A percentile compares a stretch with the other conserved stretches of the same genome.
Conservation (phyloP, 2,329 filamentous ascomycete genomes). For the Aspergillus fumigatus region DNA sequence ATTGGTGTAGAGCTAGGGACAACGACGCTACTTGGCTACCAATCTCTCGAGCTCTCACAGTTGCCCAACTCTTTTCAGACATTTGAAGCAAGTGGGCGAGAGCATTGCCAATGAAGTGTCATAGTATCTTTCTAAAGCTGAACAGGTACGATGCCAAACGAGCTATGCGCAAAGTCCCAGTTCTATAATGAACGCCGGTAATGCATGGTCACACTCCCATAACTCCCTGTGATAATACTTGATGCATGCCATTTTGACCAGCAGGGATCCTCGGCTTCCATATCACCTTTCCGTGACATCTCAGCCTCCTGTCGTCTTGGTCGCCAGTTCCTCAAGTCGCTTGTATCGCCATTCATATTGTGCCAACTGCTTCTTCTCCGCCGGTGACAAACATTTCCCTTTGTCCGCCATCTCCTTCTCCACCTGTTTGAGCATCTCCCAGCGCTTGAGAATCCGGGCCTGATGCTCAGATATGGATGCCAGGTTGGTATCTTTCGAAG, state of each 20-base stretch:
- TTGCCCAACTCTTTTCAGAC: neutral
- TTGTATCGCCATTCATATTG: slow-evolving; percentile 35
- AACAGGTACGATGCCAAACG: neutral
- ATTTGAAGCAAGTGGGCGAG: neutral
- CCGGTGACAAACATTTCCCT: slow-evolving; percentile 25
- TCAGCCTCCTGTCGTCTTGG: slow-evolving; percentile 17
- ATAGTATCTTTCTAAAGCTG: neutral
- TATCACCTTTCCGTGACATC: slow-evolving; percentile 2
- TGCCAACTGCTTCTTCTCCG: slow-evolving; percentile 28
- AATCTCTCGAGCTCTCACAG: neutral
- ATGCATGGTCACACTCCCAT: slow-evolving; percentile 12
- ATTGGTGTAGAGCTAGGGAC: neutral
- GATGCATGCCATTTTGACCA: neutral
- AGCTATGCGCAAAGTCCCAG: neutral
- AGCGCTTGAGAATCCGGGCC: slow-evolving; percentile 30
- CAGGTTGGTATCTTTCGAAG: slow-evolving; percentile 29
- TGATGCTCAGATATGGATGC: slow-evolving; percentile 31
- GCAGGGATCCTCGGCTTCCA: neutral
- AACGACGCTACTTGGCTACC: too few species aligned
- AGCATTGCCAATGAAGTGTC: neutral
- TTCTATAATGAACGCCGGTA: slow-evolving; percentile 23
- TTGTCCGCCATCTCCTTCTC: slow-evolving; percentile 32
- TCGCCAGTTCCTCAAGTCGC: slow-evolving; percentile 28
- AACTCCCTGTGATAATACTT: neutral
- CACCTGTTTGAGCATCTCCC: slow-evolving; percentile 31